A percentile compares a stretch with the other conserved stretches of the same genome.
These are phyloP conservation scores for Ampelocalamus luodianensis DNA, from an alignment of 176 grass and related monocot genomes.

Conservation along the genomic window DNA sequence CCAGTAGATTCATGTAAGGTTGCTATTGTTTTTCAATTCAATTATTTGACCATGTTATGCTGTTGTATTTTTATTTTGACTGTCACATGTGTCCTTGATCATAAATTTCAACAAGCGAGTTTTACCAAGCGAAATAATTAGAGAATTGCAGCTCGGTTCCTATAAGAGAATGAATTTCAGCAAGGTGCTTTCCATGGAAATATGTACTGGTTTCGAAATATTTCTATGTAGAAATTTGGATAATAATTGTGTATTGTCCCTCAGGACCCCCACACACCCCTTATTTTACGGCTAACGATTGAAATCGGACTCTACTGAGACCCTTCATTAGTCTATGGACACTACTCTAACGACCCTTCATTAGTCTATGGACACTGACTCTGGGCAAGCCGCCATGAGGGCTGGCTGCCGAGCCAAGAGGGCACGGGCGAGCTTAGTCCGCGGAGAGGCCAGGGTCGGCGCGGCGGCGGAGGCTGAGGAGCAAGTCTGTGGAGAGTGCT, in stretches of 20 bases:
- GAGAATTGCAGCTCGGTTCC: neutral
- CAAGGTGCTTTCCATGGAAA: neutral
- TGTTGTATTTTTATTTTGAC: neutral
- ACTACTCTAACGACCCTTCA: too few relatives aligned
- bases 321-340: neutral
- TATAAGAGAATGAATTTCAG: neutral
- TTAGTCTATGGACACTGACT: too few relatives aligned
- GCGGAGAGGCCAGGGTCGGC: too few relatives aligned
- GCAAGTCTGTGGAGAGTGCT: too few relatives aligned
- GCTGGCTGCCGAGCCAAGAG: too few relatives aligned
- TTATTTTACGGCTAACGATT: neutral
- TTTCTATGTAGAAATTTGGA: neutral
- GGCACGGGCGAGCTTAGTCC: too few relatives aligned
- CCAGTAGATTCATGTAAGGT: neutral
- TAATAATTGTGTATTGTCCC: neutral
- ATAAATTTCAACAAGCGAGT: neutral
- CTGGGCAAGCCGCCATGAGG: too few relatives aligned
- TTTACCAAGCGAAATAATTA: neutral
- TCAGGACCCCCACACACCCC: neutral
- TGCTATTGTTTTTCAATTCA: neutral
- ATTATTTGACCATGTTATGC: constrained; percentile 11
- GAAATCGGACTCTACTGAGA: neutral
- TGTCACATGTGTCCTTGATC: neutral
- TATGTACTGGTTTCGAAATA: neutral
- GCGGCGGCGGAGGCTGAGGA: too few relatives aligned